phyloP scores from a whole-genome alignment of 2,329 filamentous ascomycete genomes.

The Paraconiothyrium brasiliense region DNA sequence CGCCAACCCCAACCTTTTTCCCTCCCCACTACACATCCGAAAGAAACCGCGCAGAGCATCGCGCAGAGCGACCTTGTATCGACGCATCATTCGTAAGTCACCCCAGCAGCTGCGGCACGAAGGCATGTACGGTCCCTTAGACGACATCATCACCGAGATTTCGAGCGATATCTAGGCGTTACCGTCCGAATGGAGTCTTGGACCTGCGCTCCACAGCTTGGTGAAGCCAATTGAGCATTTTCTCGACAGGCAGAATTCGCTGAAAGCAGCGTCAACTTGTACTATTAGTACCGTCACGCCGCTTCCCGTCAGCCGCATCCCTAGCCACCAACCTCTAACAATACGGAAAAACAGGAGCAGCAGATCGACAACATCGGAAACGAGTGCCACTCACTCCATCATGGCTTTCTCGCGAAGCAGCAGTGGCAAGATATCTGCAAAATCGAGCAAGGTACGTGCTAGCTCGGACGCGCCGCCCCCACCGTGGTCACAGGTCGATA shows the following conservation, averaged over 20 bases:
- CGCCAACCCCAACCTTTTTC: constrained; percentile 29
- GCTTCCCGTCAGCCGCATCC: constrained; percentile 40
- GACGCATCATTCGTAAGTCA: constrained; percentile 36
- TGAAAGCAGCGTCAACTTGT: constrained; percentile 33
- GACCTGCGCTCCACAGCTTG: constrained; percentile 23
- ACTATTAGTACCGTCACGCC: constrained; percentile 36
- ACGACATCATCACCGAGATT: constrained; percentile 49
- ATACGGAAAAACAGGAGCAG: constrained; percentile 46
- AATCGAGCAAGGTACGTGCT: constrained; percentile 18
- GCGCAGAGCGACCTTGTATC: constrained; percentile 38
- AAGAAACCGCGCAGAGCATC: constrained; percentile 38
- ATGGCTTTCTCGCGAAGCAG: constrained; percentile 26
- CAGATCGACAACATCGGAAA: constrained; percentile 39
- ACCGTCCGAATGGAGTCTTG: constrained; percentile 24
- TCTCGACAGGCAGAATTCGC: constrained; percentile 28
- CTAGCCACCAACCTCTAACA: constrained; percentile 41
- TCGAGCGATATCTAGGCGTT: constrained; percentile 38
- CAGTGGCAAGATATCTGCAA: constrained; percentile 23
- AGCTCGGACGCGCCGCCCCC: constrained; percentile 6
- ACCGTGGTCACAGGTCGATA: constrained; percentile 28
- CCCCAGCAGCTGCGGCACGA: constrained; percentile 19
- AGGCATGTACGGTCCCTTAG: constrained; percentile 35
- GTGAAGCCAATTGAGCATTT: constrained; percentile 24
- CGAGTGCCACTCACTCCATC: constrained; percentile 30
- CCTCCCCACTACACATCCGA: constrained; percentile 41